Evolutionary conservation across 148 eudicot genomes (phyloP), one percentile per base, ranked within the genome.

Genomic region (Drosera capensis): DNA sequence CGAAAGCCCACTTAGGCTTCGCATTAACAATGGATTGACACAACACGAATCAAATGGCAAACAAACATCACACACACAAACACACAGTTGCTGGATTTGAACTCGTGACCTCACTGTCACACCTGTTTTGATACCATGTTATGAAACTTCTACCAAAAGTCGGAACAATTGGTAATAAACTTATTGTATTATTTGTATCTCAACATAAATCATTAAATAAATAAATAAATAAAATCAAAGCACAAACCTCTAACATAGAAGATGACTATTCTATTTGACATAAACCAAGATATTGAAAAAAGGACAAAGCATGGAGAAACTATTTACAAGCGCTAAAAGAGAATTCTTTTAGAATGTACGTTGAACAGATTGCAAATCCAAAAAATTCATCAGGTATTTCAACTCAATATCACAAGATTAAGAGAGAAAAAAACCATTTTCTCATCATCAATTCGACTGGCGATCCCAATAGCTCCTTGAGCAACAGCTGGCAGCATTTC

Each of bases 401-500:
- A 14, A 14, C 42, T 49, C 28, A 13, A 17, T 7, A 14, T 6
- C 8, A 8, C 0, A 23, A 20, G 56, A 17, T 23, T 22, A 0
- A 23, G 1, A 14, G 26, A 52, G 9, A 23, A 23, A 47, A 62
- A 43, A 71, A 88, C 96, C 92, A 77, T 83, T 43, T 68, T 77
- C 6, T 88, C 92, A 65, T 83, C 92, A 68, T 80, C 60, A 48
- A 62, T 68, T 37, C 86, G 70, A 57, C 97, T 83, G 8, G 94
- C 97, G 53, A 88, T 88, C 40, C 97, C 97, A 58, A 83, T 88
- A 7, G 97, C 97, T 25, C 94, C 94, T 61, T 83, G 92, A 53
- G 94, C 94, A 59, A 88, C 97, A 43, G 97, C 97, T 21, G 97
- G 97, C 62, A 88, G 94, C 97, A 83, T 88, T 51, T 88, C 94